Evolutionary conservation across 2,329 filamentous ascomycete genomes (phyloP).

Genomic region (Hypoxylon sp.): DNA sequence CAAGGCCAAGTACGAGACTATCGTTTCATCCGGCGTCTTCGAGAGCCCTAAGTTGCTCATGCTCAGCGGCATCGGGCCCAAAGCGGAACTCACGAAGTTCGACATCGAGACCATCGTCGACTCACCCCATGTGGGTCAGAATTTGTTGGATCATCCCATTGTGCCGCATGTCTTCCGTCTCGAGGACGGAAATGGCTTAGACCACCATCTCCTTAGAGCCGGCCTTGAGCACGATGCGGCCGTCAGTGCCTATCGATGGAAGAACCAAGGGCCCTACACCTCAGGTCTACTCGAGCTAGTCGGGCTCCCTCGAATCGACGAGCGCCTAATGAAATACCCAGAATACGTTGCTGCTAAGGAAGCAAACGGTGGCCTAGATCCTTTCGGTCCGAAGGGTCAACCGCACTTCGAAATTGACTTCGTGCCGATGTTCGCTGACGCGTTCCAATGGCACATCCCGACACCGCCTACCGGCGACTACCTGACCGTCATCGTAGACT

Average conservation of each 20-base stretch:
- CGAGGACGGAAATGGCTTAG: constrained; percentile 59
- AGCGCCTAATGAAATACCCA: constrained; percentile 64
- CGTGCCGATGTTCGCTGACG: constrained; percentile 68
- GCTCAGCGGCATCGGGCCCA: constrained; percentile 74
- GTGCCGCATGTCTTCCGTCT: constrained; percentile 65
- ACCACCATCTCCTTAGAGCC: constrained; percentile 59
- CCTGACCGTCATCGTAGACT: constrained; percentile 69
- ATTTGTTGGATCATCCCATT: constrained; percentile 74
- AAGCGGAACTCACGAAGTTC: constrained; percentile 65
- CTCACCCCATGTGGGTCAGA: constrained; percentile 74
- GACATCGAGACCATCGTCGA: constrained; percentile 69
- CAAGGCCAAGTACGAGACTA: constrained; percentile 65
- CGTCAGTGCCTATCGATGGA: constrained; percentile 56
- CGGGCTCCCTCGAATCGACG: constrained; percentile 71
- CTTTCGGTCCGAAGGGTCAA: constrained; percentile 70
- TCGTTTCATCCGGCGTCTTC: constrained; percentile 68
- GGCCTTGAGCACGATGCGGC: constrained; percentile 56
- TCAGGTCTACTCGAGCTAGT: constrained; percentile 65
- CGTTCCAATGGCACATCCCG: constrained; percentile 66
- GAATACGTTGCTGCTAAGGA: constrained; percentile 63
- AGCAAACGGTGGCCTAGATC: constrained; percentile 63
- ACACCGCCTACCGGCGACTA: constrained; percentile 62
- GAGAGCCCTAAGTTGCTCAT: constrained; percentile 77
- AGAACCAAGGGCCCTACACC: constrained; percentile 59
- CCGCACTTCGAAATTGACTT: constrained; percentile 76